phyloP scores from a whole-genome alignment of 169 alveolate genomes.

The Toxoplasma gondii region DNA sequence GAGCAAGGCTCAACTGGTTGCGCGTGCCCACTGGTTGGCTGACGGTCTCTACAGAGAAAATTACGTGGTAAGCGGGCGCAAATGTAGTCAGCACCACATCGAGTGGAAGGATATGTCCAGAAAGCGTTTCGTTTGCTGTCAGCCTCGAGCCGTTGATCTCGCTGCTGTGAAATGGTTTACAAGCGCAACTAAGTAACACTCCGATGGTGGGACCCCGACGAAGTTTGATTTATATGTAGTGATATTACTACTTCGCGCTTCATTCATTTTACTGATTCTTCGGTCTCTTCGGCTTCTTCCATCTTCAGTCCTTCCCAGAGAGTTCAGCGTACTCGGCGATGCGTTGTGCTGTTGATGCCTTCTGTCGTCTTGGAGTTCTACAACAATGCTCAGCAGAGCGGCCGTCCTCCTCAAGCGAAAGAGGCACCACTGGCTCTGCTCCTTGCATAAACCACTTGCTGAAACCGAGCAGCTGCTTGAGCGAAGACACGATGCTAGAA shows the following conservation, averaged over 20 bases:
- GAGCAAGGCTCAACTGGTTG: constrained; percentile 54
- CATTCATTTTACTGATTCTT: too few relatives aligned
- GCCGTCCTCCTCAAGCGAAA: neutral
- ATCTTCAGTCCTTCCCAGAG: constrained; percentile 51
- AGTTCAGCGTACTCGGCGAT: constrained; percentile 50
- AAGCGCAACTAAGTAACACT: too few relatives aligned
- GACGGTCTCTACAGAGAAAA: constrained; percentile 48
- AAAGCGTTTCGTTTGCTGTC: too few relatives aligned
- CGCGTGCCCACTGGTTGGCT: constrained; percentile 62
- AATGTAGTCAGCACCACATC: too few relatives aligned
- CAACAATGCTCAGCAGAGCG: neutral
- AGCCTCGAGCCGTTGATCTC: too few relatives aligned
- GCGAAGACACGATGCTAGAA: constrained; percentile 26
- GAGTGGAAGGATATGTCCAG: too few relatives aligned
- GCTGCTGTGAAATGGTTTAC: too few relatives aligned
- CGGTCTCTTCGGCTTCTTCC: neutral
- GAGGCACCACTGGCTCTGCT: neutral
- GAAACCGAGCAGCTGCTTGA: neutral
- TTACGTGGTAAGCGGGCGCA: neutral
- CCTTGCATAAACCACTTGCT: neutral
- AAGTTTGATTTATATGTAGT: neutral
- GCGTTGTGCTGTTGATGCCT: constrained; percentile 43
- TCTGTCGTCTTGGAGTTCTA: constrained; percentile 28
- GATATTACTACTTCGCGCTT: neutral
- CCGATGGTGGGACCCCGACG: too few relatives aligned